These are phyloP conservation scores for Starmerella apis DNA, from an alignment of 805 yeast genomes.

Conservation along the genomic window DNA sequence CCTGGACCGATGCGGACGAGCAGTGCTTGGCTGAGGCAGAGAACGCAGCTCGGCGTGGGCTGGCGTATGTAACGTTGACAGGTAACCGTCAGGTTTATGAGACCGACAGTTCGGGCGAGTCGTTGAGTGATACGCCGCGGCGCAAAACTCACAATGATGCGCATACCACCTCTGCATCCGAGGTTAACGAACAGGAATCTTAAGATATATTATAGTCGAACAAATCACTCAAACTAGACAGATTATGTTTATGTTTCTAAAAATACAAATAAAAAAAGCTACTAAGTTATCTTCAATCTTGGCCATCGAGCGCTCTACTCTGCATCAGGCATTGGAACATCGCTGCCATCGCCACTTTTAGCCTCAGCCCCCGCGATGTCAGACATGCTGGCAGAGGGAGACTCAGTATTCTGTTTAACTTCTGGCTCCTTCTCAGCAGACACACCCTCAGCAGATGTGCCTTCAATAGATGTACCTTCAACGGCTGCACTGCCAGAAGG, in stretches of 20 bases:
- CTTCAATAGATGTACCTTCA: neutral
- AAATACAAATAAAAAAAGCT: neutral
- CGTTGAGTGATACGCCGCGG: neutral
- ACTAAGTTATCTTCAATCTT: neutral
- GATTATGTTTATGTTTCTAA: neutral
- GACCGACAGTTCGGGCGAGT: neutral
- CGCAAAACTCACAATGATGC: neutral
- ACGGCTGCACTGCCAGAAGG: no score
- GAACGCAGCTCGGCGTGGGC: conserved; percentile 47
- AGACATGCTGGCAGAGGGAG: neutral
- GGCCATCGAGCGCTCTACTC: neutral
- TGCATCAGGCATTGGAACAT: conserved; percentile 4
- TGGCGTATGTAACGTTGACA: conserved; percentile 43
- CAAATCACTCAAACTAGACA: neutral
- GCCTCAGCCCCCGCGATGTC: neutral
- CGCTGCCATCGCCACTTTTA: neutral
- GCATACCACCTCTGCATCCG: no score
- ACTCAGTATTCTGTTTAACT: no score
- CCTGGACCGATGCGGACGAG: conserved; percentile 47
- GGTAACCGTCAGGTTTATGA: neutral
- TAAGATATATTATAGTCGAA: neutral
- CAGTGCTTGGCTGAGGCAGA: conserved; percentile 41
- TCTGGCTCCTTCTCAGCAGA: no score
- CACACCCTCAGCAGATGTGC: neutral
- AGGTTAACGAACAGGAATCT: no score